A percentile compares a stretch with the other conserved stretches of the same genome.
Evolutionary conservation across 2,329 filamentous ascomycete genomes (phyloP).

Genomic region (Trichoderma koningii): DNA sequence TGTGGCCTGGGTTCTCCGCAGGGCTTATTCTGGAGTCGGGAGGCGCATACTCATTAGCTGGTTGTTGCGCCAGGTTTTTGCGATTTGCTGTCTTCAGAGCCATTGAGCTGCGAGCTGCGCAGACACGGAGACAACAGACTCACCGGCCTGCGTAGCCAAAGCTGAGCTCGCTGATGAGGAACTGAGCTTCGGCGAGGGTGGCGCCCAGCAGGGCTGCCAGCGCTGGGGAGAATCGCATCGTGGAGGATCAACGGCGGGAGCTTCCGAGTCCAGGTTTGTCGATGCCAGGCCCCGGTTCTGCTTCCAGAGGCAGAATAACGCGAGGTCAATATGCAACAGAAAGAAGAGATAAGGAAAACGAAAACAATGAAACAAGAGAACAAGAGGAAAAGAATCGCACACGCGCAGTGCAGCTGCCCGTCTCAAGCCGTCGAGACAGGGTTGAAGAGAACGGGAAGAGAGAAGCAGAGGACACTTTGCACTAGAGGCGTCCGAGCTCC

Average conservation of each 20-base stretch:
- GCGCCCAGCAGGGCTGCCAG: constrained; percentile 49
- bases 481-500: constrained; percentile 23
- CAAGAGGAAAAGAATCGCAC: no score
- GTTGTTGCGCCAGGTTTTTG: no score
- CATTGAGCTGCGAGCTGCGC: not conserved
- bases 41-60: not conserved
- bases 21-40: constrained; percentile 61
- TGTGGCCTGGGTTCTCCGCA: constrained; percentile 49
- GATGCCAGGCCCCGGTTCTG: not conserved
- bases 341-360: not conserved
- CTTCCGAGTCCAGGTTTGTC: not conserved
- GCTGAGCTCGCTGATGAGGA: constrained; percentile 71
- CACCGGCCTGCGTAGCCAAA: constrained; percentile 72
- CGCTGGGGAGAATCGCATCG: constrained; percentile 49
- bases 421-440: not conserved
- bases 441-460: constrained; percentile 14
- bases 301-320: not conserved
- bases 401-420: not conserved
- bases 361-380: no score
- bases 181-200: constrained; percentile 61
- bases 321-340: not conserved
- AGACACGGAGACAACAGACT: constrained; percentile 27
- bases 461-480: constrained; percentile 37
- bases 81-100: not conserved
- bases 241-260: constrained; percentile 30